Evolutionary conservation across 768 basidiomycete genomes (phyloP).

Genomic region (Rickenella mellea): DNA sequence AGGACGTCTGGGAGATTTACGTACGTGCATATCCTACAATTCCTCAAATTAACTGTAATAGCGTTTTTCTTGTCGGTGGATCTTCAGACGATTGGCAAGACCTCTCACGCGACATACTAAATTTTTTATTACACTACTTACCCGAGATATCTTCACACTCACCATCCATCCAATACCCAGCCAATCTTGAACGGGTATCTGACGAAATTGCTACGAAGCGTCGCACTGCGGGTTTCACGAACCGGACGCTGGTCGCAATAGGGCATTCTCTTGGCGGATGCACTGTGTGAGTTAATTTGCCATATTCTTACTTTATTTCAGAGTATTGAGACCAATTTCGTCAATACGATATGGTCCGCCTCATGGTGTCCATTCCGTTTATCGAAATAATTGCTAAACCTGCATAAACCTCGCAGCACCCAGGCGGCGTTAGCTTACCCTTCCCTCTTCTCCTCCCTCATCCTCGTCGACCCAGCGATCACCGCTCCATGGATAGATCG

Average conservation of each 20-base stretch:
- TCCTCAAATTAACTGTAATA: background rate
- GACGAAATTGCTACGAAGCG: conserved; percentile 32
- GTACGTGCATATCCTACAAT: conserved; percentile 27
- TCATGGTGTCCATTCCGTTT: too few relatives aligned
- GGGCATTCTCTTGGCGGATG: conserved; percentile 86
- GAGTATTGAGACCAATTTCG: too few relatives aligned
- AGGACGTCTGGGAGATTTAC: conserved; percentile 42
- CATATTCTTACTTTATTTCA: background rate
- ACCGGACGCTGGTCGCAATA: conserved; percentile 52
- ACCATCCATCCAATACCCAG: conserved; percentile 30
- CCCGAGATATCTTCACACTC: conserved; percentile 29
- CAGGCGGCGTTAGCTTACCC: conserved; percentile 59
- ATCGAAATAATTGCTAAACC: too few relatives aligned
- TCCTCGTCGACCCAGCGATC: conserved; percentile 77
- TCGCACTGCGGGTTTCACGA: conserved; percentile 33
- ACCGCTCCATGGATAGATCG: conserved; percentile 9
- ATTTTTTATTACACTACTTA: conserved; percentile 63
- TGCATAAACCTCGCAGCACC: conserved; percentile 33
- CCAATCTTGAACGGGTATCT: conserved; percentile 42
- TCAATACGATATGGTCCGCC: background rate
- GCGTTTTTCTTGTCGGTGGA: too few relatives aligned
- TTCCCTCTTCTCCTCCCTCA: conserved; percentile 56
- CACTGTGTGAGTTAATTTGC: conserved; percentile 43
- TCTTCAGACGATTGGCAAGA: conserved; percentile 76
- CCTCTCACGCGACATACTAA: conserved; percentile 66